Evolutionary conservation across 495 filamentous ascomycete genomes (phyloP).

Genomic region (Immersiella caudata): DNA sequence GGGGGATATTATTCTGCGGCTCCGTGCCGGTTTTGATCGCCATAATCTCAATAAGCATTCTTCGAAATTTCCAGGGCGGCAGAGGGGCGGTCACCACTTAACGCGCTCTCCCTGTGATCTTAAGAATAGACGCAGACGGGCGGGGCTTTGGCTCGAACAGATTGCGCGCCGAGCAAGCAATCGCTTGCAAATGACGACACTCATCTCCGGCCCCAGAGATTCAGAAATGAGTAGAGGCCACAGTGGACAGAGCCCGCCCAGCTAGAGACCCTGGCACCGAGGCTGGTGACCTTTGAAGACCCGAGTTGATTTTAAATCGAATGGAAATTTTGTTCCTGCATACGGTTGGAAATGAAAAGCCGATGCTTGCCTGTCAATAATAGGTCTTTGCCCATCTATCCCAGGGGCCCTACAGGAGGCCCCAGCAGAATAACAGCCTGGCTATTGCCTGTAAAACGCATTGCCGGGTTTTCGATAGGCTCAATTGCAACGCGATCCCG

Average conservation of each 20-base stretch:
- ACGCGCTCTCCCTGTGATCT: conserved; percentile 9
- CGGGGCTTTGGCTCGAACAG: conserved; percentile 11
- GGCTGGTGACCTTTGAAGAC: not conserved
- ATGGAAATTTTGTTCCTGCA: conserved; percentile 16
- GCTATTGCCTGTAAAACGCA: not conserved
- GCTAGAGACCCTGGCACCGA: conserved; percentile 4
- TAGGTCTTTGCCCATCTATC: not conserved
- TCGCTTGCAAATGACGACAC: conserved; percentile 18
- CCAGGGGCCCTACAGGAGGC: conserved; percentile 1
- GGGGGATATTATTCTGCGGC: not conserved
- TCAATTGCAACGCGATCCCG: conserved; percentile 3
- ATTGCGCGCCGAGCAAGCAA: conserved; percentile 6
- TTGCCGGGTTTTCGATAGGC: conserved; percentile 8
- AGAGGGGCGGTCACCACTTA: conserved; percentile 9
- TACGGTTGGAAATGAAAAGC: conserved; percentile 13
- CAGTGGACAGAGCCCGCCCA: not conserved
- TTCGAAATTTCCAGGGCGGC: conserved; percentile 6
- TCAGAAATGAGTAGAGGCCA: conserved; percentile 14
- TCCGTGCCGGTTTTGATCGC: conserved; percentile 4
- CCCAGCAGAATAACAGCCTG: not conserved
- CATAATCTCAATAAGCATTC: conserved; percentile 22
- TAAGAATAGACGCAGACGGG: not conserved
- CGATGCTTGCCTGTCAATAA: conserved; percentile 12
- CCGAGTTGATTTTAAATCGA: conserved; percentile 6
- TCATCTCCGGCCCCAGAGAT: conserved; percentile 20